Evolutionary conservation across 2,329 filamentous ascomycete genomes (phyloP).

Genomic region (Penicillium rolfsii): DNA sequence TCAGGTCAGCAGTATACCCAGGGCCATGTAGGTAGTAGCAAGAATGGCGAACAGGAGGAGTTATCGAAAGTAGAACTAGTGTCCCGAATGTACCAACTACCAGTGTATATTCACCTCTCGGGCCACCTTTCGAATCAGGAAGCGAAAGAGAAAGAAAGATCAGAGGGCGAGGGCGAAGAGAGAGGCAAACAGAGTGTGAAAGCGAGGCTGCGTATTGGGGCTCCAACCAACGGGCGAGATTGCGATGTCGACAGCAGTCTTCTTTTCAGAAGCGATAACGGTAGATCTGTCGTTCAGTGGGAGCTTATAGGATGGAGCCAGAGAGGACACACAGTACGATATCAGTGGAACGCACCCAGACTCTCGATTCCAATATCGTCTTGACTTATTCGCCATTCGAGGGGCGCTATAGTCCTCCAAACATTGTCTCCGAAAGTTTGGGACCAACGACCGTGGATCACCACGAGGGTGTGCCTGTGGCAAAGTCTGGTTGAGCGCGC

Average conservation of each 20-base stretch:
- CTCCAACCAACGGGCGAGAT: slow-evolving; percentile 2
- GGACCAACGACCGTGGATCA: slow-evolving; percentile 5
- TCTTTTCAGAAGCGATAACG: not conserved
- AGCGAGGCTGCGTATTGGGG: slow-evolving; percentile 1
- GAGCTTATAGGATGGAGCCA: not conserved
- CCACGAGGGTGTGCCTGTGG: slow-evolving; percentile 8
- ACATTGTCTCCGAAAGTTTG: slow-evolving; percentile 6
- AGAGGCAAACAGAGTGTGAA: too few relatives aligned
- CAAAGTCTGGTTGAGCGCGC: not conserved
- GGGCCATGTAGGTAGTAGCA: slow-evolving; percentile 4
- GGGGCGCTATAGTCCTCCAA: not conserved
- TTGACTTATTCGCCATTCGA: not conserved
- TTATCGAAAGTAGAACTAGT: not conserved
- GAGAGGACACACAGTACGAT: not conserved
- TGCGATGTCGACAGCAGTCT: not conserved
- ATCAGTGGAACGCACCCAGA: not conserved
- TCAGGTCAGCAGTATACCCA: slow-evolving; percentile 8
- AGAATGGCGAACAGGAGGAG: not conserved
- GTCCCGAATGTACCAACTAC: not conserved
- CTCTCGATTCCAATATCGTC: not conserved
- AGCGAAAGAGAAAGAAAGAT: not conserved
- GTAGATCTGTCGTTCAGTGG: not conserved
- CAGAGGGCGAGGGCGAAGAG: not conserved
- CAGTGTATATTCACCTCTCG: not conserved
- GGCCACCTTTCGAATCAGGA: not conserved